phyloP scores from a whole-genome alignment of 2,329 filamentous ascomycete genomes.

The Pseudophaeomoniella oleicola region DNA sequence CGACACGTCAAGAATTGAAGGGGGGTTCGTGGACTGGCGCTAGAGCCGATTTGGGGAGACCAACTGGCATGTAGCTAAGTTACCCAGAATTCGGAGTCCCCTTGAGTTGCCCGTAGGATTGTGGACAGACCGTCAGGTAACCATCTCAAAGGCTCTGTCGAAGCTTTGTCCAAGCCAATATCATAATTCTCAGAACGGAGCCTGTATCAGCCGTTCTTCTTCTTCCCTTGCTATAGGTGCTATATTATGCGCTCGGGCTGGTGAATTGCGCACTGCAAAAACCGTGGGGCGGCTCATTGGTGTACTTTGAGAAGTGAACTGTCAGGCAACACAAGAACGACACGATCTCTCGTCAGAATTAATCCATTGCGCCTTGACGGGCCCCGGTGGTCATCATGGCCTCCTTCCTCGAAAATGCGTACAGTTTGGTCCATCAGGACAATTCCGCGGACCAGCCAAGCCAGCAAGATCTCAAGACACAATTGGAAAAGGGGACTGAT shows the following conservation, averaged over 20 bases:
- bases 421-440: constrained; percentile 95
- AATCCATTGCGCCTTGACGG: not conserved
- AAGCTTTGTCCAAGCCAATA: too few species aligned
- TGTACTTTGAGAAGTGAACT: too few species aligned
- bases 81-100: not conserved
- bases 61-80: not conserved
- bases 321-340: not conserved
- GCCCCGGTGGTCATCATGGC: constrained; percentile 52
- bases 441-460: constrained; percentile 86
- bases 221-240: not conserved
- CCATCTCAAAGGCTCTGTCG: not conserved
- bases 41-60: not conserved
- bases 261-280: not conserved
- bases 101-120: too few species aligned
- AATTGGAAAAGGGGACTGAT: constrained; percentile 87
- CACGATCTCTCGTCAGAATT: not conserved
- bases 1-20: not conserved
- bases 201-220: too few species aligned
- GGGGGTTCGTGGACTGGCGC: not conserved
- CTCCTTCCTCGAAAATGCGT: constrained; percentile 84
- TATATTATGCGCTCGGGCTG: not conserved
- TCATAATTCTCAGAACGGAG: too few species aligned
- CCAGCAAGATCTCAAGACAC: constrained; percentile 78
- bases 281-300: not conserved
- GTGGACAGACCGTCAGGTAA: too few species aligned